These are phyloP conservation scores for Pythium utonaiense DNA, from an alignment of 352 stramenopile species.

Conservation along the genomic window DNA sequence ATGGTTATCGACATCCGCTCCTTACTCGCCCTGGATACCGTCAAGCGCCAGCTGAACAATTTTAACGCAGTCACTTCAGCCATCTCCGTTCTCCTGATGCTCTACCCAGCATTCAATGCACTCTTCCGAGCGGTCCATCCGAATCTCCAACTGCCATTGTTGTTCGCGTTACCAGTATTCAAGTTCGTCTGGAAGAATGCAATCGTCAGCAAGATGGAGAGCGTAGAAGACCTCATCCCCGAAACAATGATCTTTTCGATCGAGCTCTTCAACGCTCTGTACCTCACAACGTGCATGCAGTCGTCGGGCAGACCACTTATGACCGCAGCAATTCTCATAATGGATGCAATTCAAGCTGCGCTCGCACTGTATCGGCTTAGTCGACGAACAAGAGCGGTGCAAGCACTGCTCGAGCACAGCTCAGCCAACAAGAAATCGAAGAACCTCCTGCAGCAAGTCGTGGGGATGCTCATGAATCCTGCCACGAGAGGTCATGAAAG, in stretches of 20 bases:
- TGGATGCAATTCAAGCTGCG: neutral
- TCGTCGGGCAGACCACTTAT: neutral
- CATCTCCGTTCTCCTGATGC: neutral
- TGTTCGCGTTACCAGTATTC: conserved; percentile 3
- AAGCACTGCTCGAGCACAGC: neutral
- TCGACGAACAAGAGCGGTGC: neutral
- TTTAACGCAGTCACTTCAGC: neutral
- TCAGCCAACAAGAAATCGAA: neutral
- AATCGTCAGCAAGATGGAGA: conserved; percentile 5
- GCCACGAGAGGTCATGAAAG: neutral
- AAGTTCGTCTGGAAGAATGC: conserved; percentile 8
- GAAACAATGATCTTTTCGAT: conserved; percentile 15
- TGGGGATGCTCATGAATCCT: neutral
- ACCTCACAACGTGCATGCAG: conserved; percentile 16
- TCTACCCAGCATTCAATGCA: conserved; percentile 6
- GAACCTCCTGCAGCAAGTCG: neutral
- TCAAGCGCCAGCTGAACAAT: neutral
- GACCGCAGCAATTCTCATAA: conserved; percentile 5
- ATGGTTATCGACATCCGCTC: neutral
- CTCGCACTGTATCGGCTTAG: neutral
- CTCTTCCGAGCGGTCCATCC: neutral
- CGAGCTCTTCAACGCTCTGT: conserved; percentile 17
- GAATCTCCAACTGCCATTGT: conserved; percentile 1
- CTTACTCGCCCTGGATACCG: neutral
- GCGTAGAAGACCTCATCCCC: conserved; percentile 11